phyloP scores from a whole-genome alignment of 1,139 yeast species.

The Candida buenavistaensis region DNA sequence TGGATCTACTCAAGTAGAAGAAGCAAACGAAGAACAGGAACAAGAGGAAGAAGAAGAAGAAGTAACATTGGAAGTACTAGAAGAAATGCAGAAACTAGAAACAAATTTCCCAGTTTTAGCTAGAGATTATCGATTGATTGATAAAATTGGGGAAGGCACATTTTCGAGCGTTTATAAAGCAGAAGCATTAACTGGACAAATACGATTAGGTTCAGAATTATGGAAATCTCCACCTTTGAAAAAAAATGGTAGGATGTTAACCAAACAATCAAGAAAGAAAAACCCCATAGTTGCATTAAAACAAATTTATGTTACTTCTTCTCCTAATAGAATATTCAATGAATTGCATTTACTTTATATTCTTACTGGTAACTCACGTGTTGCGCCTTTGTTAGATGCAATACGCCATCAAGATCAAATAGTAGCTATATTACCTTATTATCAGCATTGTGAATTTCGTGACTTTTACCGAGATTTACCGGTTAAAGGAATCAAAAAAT shows the following conservation, averaged over 20 bases:
- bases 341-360: conserved; percentile 77
- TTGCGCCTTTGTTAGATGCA: conserved; percentile 90
- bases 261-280: conserved; percentile 24
- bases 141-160: conserved; percentile 94
- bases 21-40: background rate
- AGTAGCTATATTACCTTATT: conserved; percentile 87
- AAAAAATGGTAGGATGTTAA: conserved; percentile 14
- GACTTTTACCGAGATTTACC: conserved; percentile 82
- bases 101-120: conserved; percentile 63
- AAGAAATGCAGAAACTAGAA: conserved; percentile 67
- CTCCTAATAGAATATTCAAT: conserved; percentile 86
- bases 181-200: conserved; percentile 56
- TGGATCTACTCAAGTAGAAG: background rate
- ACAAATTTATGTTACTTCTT: conserved; percentile 91
- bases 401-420: conserved; percentile 88
- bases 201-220: conserved; percentile 37
- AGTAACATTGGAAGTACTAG: conserved; percentile 52
- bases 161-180: conserved; percentile 92
- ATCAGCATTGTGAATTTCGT: conserved; percentile 87
- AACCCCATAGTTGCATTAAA: conserved; percentile 82
- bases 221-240: conserved; percentile 51
- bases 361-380: conserved; percentile 66
- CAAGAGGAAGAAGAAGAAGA: conserved; percentile 39
- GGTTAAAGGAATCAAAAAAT: conserved; percentile 73
- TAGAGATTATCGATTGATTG: conserved; percentile 63